phyloP scores from a whole-genome alignment of 805 yeast genomes.

The Limtongozyma cylindracea region DNA sequence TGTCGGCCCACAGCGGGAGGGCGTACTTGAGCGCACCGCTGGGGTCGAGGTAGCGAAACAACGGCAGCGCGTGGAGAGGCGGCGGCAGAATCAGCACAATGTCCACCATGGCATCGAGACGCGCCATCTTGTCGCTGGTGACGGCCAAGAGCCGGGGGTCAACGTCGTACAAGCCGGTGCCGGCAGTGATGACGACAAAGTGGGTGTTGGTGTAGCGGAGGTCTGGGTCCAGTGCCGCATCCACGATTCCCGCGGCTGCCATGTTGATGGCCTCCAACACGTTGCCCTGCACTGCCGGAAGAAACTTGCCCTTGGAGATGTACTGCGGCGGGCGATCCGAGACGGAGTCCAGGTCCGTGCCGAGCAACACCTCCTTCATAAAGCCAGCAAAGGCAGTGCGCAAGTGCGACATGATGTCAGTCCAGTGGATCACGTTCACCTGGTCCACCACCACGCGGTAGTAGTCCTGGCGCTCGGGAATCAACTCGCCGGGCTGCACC shows the following conservation, averaged over 20 bases:
- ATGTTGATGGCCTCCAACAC: constrained; percentile 68
- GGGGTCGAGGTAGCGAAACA: constrained; percentile 42
- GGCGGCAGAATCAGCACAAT: constrained; percentile 73
- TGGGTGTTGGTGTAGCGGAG: constrained; percentile 81
- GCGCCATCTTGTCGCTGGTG: constrained; percentile 51
- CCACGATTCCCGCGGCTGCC: too few species aligned
- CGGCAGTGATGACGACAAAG: constrained; percentile 70
- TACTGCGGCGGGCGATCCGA: constrained; percentile 11
- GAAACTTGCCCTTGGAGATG: constrained; percentile 18
- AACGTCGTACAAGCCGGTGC: constrained; percentile 84
- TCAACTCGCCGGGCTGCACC: constrained; percentile 46
- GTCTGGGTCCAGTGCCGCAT: constrained; percentile 65
- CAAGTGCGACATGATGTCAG: constrained; percentile 68
- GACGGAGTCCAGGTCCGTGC: constrained; percentile 2
- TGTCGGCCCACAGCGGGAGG: constrained; percentile 89
- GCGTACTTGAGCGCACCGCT: constrained; percentile 31
- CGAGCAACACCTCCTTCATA: constrained; percentile 42
- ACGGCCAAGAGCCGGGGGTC: constrained; percentile 51
- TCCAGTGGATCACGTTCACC: constrained; percentile 75
- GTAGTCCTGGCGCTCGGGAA: constrained; percentile 46
- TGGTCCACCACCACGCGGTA: constrained; percentile 91
- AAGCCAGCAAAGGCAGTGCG: constrained; percentile 70
- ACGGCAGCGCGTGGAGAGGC: constrained; percentile 80
- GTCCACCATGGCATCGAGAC: constrained; percentile 72
- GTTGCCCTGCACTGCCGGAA: constrained; percentile 82